These are phyloP conservation scores for Leptosphaerulina australis DNA, from an alignment of 2,329 filamentous ascomycete genomes.

Conservation along the genomic window DNA sequence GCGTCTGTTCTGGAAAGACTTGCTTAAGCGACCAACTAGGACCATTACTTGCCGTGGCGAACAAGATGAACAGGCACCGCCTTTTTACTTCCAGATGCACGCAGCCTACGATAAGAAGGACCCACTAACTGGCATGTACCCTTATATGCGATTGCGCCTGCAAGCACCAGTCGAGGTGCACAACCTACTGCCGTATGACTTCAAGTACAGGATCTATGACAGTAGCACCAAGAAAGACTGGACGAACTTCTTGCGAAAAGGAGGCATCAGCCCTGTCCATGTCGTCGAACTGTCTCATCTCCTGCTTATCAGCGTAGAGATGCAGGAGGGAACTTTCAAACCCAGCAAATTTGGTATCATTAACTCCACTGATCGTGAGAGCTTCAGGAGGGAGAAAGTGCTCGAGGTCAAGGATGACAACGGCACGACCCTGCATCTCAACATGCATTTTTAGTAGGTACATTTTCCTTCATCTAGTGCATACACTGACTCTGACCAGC, in stretches of 20 bases:
- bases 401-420: slow-evolving; percentile 84
- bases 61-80: slow-evolving; percentile 73
- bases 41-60: slow-evolving; percentile 90
- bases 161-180: slow-evolving; percentile 93
- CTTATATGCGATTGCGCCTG: slow-evolving; percentile 90
- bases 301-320: slow-evolving; percentile 87
- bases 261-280: slow-evolving; percentile 94
- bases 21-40: slow-evolving; percentile 81
- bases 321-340: slow-evolving; percentile 95
- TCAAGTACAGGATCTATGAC: slow-evolving; percentile 99
- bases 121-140: slow-evolving; percentile 82
- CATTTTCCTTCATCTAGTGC: too few relatives aligned
- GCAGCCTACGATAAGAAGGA: slow-evolving; percentile 83
- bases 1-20: slow-evolving; percentile 87
- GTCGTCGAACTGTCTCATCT: slow-evolving; percentile 96
- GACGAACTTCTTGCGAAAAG: slow-evolving; percentile 97
- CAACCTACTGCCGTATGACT: slow-evolving; percentile 94
- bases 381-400: slow-evolving; percentile 82
- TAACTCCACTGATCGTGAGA: slow-evolving; percentile 84
- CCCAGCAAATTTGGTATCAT: slow-evolving; percentile 97
- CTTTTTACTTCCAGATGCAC: slow-evolving; percentile 97
- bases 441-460: slow-evolving; percentile 81
- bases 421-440: slow-evolving; percentile 77
- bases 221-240: slow-evolving; percentile 98
- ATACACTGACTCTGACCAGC: slow-evolving; percentile 30